These are phyloP conservation scores for Globisporangium lucens DNA, from an alignment of 352 stramenopile species.

Conservation along the genomic window DNA sequence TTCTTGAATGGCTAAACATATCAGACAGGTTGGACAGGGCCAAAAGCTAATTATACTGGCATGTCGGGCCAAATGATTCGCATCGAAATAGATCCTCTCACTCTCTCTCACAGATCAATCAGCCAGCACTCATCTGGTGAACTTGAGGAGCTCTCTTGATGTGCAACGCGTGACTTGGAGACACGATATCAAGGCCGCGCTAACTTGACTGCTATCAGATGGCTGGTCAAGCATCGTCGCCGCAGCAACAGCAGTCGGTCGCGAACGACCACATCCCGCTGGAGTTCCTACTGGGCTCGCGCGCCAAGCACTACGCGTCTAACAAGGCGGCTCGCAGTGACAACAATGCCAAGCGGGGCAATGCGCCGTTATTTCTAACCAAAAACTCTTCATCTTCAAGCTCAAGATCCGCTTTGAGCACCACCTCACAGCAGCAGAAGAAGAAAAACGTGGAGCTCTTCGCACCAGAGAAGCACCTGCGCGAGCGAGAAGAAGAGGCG, in stretches of 20 bases:
- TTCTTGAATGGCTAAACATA: background rate
- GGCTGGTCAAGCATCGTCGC: background rate
- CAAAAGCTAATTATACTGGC: background rate
- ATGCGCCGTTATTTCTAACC: background rate
- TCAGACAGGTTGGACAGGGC: background rate
- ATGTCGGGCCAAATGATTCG: background rate
- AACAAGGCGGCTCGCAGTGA: background rate
- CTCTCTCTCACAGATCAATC: background rate
- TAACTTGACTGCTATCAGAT: background rate
- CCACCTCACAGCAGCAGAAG: background rate
- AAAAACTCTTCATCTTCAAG: background rate
- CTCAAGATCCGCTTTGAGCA: background rate
- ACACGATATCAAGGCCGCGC: background rate
- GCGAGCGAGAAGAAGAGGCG: slow-evolving; percentile 38
- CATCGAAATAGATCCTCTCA: background rate
- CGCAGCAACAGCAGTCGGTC: slow-evolving; percentile 19
- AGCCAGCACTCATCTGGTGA: background rate
- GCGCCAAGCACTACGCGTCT: slow-evolving; percentile 35
- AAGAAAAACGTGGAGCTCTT: slow-evolving; percentile 11
- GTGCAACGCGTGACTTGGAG: background rate
- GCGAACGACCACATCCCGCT: slow-evolving; percentile 59
- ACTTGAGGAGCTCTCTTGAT: background rate
- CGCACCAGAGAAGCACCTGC: slow-evolving; percentile 19
- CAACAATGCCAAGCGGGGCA: no score
- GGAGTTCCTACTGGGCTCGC: slow-evolving; percentile 57